Base-by-base conservation (phyloP, 177 flowering plant genomes). In the Vitis hybrid region DNA sequence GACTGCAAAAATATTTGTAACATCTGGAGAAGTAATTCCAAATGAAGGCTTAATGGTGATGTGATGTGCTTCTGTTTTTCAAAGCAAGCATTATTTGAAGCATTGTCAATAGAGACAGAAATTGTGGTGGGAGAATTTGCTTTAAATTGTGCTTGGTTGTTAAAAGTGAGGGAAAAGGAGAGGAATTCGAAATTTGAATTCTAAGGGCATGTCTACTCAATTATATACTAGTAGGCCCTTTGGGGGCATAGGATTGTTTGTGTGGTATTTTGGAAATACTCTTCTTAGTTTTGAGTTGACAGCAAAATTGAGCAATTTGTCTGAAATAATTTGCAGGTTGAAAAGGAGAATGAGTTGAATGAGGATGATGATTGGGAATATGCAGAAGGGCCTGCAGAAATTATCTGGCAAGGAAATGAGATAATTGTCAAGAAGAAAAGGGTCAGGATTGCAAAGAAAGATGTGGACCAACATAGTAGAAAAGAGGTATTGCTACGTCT, bases 321-420 rank as follows among this genome's bases (percentile, higher is more conserved):
- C 47, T 38, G 47, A 38, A 38, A 38, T 38, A 1, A 59, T n/a
- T 47, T 52, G 55, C 83, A 83, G 75, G 76, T 53, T 58, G 60
- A 66, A 14, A 52, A 68, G 38, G 67, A 79, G 64, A 68, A 82
- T 62, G 83, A 75, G 31, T 18, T 71, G 50, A 65, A 77, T 53
- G 92, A 85, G 63, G 92, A 83, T 74, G 90, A 82, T 78, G 86
- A 76, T 18, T 91, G 90, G 90, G 96, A 90, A 67, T 89, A 93
- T 68, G 80, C 89, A 78, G 98, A 95, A 71, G 98, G 99, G 44
- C 97, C 95, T 64, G 89, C 97, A 13, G 97, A 94, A 75, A 92
- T 94, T 68, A 95, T 95, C 72, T 95, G 97, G 96, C 87, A 94
- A 82, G 98, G 99, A 65, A 90, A 95, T 75, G 98, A 95, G 87